phyloP scores from a whole-genome alignment of 106 monocot genomes.

The Dendrobium huoshanense region DNA sequence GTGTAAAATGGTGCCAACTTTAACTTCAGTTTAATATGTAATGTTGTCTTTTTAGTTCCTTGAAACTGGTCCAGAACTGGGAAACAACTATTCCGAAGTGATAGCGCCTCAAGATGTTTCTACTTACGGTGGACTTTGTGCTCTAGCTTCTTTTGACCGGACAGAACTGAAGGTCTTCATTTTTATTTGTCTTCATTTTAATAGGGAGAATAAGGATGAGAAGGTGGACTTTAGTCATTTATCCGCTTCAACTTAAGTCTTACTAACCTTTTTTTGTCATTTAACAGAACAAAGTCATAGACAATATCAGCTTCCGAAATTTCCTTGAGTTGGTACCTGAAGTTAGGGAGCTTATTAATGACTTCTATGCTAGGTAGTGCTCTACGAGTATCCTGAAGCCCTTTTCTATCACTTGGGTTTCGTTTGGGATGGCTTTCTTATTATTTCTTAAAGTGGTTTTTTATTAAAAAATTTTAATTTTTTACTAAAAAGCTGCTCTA shows the following conservation, averaged over 20 bases:
- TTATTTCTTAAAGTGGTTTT: too few species aligned
- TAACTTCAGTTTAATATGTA: background rate
- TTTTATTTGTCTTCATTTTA: conserved; percentile 6
- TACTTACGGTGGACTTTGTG: conserved; percentile 94
- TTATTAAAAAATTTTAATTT: too few species aligned
- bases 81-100: conserved; percentile 75
- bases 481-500: too few species aligned
- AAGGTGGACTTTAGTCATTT: background rate
- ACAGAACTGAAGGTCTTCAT: conserved; percentile 71
- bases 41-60: conserved; percentile 48
- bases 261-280: background rate
- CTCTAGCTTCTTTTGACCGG: conserved; percentile 92
- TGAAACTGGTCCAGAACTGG: conserved; percentile 75
- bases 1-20: background rate
- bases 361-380: conserved; percentile 85
- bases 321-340: conserved; percentile 92
- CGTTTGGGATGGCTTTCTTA: too few species aligned
- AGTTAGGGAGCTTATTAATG: conserved; percentile 92
- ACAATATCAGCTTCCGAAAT: conserved; percentile 87
- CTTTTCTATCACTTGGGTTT: background rate
- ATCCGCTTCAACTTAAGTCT: conserved; percentile 1
- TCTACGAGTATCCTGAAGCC: background rate
- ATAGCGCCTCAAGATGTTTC: conserved; percentile 91
- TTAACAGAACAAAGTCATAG: conserved; percentile 82
- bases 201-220: background rate